These are phyloP conservation scores for Ustulina deusta DNA, from an alignment of 2,329 filamentous ascomycete genomes.

Conservation along the genomic window DNA sequence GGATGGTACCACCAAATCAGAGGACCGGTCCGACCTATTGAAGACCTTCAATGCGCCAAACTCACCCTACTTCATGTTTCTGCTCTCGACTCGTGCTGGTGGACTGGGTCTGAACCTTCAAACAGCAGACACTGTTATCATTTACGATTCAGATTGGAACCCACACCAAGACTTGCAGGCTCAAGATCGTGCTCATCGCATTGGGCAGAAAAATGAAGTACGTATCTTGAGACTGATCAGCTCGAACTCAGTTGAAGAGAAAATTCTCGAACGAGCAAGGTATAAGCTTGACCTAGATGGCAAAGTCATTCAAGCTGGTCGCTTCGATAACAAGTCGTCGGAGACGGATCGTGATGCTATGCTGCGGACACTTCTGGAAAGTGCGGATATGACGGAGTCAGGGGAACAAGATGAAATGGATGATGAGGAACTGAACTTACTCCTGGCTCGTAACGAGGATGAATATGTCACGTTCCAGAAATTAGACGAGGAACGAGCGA, in stretches of 20 bases:
- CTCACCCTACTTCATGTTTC: slow-evolving; percentile 96
- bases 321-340: slow-evolving; percentile 99
- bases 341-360: slow-evolving; percentile 98
- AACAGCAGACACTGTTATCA: slow-evolving; percentile 98
- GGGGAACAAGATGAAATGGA: slow-evolving; percentile 96
- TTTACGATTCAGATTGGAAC: slow-evolving; percentile 99
- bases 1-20: slow-evolving; percentile 96
- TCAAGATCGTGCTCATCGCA: slow-evolving; percentile 99
- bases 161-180: slow-evolving; percentile 99
- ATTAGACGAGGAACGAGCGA: slow-evolving; percentile 80
- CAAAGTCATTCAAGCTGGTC: slow-evolving; percentile 99
- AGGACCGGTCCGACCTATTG: slow-evolving; percentile 92
- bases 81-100: slow-evolving; percentile 98
- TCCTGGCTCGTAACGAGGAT: slow-evolving; percentile 87
- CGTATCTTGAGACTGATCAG: slow-evolving; percentile 95
- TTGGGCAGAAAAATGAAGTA: slow-evolving; percentile 99
- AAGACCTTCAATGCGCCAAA: slow-evolving; percentile 88
- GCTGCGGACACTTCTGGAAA: slow-evolving; percentile 91
- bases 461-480: slow-evolving; percentile 84
- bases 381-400: slow-evolving; percentile 75
- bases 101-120: slow-evolving; percentile 97
- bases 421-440: slow-evolving; percentile 94
- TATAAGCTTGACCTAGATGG: slow-evolving; percentile 99
- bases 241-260: slow-evolving; percentile 97
- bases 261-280: slow-evolving; percentile 95